phyloP scores from a whole-genome alignment of 805 yeast species.

The Yamadazyma sp. region DNA sequence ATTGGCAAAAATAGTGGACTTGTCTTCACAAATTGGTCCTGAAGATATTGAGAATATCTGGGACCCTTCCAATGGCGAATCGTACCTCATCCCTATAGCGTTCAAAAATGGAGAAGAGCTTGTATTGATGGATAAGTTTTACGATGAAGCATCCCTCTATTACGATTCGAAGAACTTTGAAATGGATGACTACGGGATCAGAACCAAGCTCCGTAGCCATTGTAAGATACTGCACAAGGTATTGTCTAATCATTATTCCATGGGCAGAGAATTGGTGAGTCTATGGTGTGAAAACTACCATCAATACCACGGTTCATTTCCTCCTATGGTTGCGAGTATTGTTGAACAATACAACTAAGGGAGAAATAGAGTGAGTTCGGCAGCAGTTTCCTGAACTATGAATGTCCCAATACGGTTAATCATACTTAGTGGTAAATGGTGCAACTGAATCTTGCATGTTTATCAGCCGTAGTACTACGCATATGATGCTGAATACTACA shows the following conservation, averaged over 20 bases:
- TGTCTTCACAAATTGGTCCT: slow-evolving; percentile 4
- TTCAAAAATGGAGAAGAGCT: slow-evolving; percentile 18
- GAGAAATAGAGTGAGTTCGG: background rate
- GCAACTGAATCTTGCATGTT: no score
- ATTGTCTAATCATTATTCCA: slow-evolving; percentile 14
- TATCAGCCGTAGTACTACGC: no score
- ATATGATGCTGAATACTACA: no score
- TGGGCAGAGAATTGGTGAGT: slow-evolving; percentile 22
- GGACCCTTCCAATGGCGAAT: slow-evolving; percentile 15
- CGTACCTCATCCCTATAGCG: slow-evolving; percentile 23
- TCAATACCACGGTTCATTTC: slow-evolving; percentile 15
- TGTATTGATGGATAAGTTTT: slow-evolving; percentile 21
- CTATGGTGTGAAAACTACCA: slow-evolving; percentile 20
- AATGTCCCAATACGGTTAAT: no score
- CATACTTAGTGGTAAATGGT: no score
- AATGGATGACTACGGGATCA: slow-evolving; percentile 6
- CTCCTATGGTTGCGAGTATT: slow-evolving; percentile 8
- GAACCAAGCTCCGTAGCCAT: slow-evolving; percentile 20
- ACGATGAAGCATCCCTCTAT: slow-evolving; percentile 18
- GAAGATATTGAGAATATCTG: slow-evolving; percentile 17
- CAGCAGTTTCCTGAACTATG: no score
- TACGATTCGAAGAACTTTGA: slow-evolving; percentile 16
- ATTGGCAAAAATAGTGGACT: slow-evolving; percentile 8
- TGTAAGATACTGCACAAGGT: slow-evolving; percentile 15
- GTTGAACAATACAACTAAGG: background rate